These are phyloP conservation scores for Colletotrichum horii DNA, from an alignment of 2,329 filamentous ascomycete species.

Conservation along the genomic window DNA sequence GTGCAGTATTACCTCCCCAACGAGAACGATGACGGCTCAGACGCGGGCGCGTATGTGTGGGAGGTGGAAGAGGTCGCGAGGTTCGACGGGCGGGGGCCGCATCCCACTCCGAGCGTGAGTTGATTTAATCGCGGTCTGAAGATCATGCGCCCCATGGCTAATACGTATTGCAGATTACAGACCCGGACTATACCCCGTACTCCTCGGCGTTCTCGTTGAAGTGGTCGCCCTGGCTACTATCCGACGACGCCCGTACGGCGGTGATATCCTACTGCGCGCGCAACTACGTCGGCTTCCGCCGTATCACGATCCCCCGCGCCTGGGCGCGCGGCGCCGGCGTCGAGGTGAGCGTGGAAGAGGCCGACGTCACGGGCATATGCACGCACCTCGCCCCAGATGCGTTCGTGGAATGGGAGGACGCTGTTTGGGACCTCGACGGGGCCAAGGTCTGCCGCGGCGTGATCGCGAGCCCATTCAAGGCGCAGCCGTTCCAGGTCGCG, in stretches of 20 bases:
- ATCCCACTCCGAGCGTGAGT: conserved; percentile 28
- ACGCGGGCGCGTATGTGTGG: conserved; percentile 54
- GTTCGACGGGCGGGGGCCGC: conserved; percentile 53
- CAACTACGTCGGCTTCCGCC: conserved; percentile 61
- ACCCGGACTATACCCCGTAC: conserved; percentile 55
- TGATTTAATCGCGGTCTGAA: no score
- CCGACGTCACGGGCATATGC: conserved; percentile 54
- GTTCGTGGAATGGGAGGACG: conserved; percentile 61
- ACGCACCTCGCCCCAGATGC: conserved; percentile 55
- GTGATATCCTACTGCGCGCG: conserved; percentile 55
- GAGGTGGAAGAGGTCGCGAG: conserved; percentile 54
- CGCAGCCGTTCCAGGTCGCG: conserved; percentile 56
- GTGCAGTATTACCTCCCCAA: conserved; percentile 43
- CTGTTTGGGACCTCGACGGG: conserved; percentile 44
- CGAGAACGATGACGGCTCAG: conserved; percentile 53
- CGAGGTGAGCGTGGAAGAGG: conserved; percentile 40
- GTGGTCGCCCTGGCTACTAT: conserved; percentile 59
- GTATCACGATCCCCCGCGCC: conserved; percentile 43
- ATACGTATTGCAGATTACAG: conserved; percentile 22
- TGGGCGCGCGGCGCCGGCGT: conserved; percentile 42
- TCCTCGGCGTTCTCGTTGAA: conserved; percentile 56
- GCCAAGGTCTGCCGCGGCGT: conserved; percentile 55
- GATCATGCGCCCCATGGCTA: not conserved
- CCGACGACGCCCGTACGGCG: conserved; percentile 38
- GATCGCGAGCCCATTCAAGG: conserved; percentile 55